A percentile compares a stretch with the other conserved stretches of the same genome.
Evolutionary conservation across 257 asterid species (phyloP).

Genomic region (Lantana camara): DNA sequence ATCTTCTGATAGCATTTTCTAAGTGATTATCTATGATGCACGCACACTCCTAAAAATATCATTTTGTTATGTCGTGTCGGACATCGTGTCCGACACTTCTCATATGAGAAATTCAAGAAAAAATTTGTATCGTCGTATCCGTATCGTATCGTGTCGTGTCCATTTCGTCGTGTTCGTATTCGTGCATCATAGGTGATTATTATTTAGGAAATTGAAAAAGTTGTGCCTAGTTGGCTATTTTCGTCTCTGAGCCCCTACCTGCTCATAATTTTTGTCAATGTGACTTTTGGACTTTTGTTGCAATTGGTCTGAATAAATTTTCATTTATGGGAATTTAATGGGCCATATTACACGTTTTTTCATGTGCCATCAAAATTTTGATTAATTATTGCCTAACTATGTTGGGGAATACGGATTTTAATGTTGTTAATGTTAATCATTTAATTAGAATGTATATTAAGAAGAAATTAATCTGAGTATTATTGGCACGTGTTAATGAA

Average conservation of each 20-base stretch:
- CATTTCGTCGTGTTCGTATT: too few species aligned
- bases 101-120: too few species aligned
- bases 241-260: conserved; percentile 24
- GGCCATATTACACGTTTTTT: conserved; percentile 41
- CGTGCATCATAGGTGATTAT: too few species aligned
- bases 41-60: too few species aligned
- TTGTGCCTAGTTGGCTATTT: conserved; percentile 7
- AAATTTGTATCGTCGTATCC: too few species aligned
- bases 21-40: too few species aligned
- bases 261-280: conserved; percentile 30
- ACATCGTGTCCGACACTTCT: too few species aligned
- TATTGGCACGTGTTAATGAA: conserved; percentile 11
- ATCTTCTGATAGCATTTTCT: too few species aligned
- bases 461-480: neutral
- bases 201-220: too few species aligned
- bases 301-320: conserved; percentile 19
- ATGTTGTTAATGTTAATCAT: neutral
- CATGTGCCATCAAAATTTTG: conserved; percentile 31
- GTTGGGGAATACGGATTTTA: neutral
- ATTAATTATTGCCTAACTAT: conserved; percentile 20
- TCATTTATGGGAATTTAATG: conserved; percentile 21
- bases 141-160: too few species aligned
- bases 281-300: conserved; percentile 42
- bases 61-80: too few species aligned
- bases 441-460: neutral